phyloP scores from a whole-genome alignment of 1,284 basidiomycete species.

The Sporisorium reilianum region DNA sequence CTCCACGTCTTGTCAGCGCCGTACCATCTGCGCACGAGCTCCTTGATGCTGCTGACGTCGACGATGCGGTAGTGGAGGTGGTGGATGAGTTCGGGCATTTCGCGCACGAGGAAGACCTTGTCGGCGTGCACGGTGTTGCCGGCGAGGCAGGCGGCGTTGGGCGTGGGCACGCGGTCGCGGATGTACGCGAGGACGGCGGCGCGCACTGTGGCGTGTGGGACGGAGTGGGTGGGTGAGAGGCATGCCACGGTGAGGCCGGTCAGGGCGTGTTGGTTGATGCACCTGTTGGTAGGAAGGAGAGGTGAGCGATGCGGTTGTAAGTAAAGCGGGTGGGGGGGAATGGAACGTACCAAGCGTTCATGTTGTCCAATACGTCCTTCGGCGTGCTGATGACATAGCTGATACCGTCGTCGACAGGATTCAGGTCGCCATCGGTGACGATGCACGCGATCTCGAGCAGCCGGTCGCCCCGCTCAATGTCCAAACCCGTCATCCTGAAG shows the following conservation, averaged over 20 bases:
- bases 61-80: slow-evolving; percentile 72
- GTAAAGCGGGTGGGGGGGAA: not conserved
- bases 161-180: slow-evolving; percentile 71
- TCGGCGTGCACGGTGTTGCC: slow-evolving; percentile 86
- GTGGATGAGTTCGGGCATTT: slow-evolving; percentile 77
- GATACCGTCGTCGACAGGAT: slow-evolving; percentile 79
- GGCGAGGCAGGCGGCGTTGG: slow-evolving; percentile 77
- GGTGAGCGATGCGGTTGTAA: not conserved
- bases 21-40: slow-evolving; percentile 83
- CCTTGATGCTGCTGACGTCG: slow-evolving; percentile 78
- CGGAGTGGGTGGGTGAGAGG: slow-evolving; percentile 26
- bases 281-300: slow-evolving; percentile 14
- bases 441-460: slow-evolving; percentile 82
- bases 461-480: slow-evolving; percentile 75
- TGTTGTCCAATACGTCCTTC: slow-evolving; percentile 74
- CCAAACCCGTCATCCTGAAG: slow-evolving; percentile 78
- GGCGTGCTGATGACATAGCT: slow-evolving; percentile 79
- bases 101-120: slow-evolving; percentile 77
- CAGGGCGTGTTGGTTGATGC: slow-evolving; percentile 45
- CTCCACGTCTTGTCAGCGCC: slow-evolving; percentile 71
- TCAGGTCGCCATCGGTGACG: slow-evolving; percentile 82
- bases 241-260: slow-evolving; percentile 58
- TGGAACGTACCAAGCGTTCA: slow-evolving; percentile 58
- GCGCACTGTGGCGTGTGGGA: slow-evolving; percentile 70
- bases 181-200: slow-evolving; percentile 71